Evolutionary conservation across 208 protist species (phyloP).

Genomic region (Wallacemonas sp.): DNA sequence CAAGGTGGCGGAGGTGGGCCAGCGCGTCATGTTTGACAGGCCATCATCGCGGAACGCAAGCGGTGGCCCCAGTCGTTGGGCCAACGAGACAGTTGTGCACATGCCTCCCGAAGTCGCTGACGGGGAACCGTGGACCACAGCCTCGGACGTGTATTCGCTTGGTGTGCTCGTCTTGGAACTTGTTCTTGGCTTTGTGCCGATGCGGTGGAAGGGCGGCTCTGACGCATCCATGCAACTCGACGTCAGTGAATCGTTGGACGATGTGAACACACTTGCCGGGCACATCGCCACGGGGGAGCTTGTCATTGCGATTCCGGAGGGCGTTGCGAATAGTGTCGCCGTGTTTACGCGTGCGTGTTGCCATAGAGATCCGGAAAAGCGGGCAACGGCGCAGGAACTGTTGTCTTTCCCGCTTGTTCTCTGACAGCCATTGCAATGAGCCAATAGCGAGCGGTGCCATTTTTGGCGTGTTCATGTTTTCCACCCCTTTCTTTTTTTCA

Average conservation of each 20-base stretch:
- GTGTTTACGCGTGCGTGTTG: constrained; percentile 57
- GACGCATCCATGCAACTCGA: neutral
- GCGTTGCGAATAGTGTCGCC: constrained; percentile 28
- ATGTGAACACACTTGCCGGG: constrained; percentile 38
- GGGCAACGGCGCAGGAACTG: constrained; percentile 49
- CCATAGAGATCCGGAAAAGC: constrained; percentile 34
- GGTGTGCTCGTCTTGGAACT: constrained; percentile 60
- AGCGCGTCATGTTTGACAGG: neutral
- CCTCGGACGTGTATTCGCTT: constrained; percentile 69
- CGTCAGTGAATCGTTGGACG: neutral
- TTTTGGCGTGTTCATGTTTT: too few relatives aligned
- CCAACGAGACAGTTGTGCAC: constrained; percentile 43
- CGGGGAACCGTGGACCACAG: constrained; percentile 32
- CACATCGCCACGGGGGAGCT: constrained; percentile 41
- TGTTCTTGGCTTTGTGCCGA: constrained; percentile 50
- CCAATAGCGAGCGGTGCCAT: too few relatives aligned
- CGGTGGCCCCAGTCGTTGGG: neutral
- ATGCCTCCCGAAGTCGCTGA: constrained; percentile 63
- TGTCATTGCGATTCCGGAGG: constrained; percentile 35
- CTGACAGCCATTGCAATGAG: constrained; percentile 14
- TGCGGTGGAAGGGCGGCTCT: constrained; percentile 20
- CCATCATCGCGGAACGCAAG: too few relatives aligned
- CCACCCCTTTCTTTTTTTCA: too few relatives aligned
- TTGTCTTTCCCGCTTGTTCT: constrained; percentile 30
- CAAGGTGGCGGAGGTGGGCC: constrained; percentile 58